phyloP scores from a whole-genome alignment of 2,329 filamentous ascomycete genomes.

The Bipolaris sorokiniana region DNA sequence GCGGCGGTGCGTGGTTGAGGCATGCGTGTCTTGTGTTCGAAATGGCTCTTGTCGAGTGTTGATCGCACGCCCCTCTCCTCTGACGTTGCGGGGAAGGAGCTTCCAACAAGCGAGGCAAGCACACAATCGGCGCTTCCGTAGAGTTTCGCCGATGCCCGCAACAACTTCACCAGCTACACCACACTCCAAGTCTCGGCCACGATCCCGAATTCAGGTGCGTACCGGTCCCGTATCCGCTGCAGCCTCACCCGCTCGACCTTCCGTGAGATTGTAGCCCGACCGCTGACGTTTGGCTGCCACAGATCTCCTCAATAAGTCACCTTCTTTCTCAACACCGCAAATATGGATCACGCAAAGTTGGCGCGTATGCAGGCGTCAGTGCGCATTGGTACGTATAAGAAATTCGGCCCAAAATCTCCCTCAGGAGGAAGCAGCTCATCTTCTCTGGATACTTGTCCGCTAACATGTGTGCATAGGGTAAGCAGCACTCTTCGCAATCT shows the following conservation, averaged over 20 bases:
- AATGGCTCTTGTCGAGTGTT: background rate
- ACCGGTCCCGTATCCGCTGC: constrained; percentile 17
- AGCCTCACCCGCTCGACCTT: background rate
- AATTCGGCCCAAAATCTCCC: constrained; percentile 1
- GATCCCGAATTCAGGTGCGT: constrained; percentile 38
- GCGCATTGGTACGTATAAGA: constrained; percentile 50
- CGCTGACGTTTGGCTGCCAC: constrained; percentile 26
- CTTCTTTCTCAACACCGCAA: constrained; percentile 44
- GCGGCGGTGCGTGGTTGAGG: background rate
- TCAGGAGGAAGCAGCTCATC: constrained; percentile 3
- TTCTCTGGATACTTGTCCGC: constrained; percentile 23
- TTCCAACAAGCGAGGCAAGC: constrained; percentile 32
- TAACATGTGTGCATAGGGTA: constrained; percentile 40
- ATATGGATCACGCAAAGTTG: constrained; percentile 55
- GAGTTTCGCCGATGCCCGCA: constrained; percentile 32
- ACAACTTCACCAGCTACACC: constrained; percentile 36
- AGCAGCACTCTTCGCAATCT: constrained; percentile 30
- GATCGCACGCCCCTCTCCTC: constrained; percentile 10
- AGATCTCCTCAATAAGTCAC: constrained; percentile 30
- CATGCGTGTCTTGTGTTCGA: background rate
- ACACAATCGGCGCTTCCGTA: constrained; percentile 35
- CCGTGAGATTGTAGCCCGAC: constrained; percentile 6
- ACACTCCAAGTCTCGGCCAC: constrained; percentile 32
- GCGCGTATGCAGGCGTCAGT: constrained; percentile 53
- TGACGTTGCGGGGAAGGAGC: constrained; percentile 23